phyloP scores from a whole-genome alignment of 2,329 filamentous ascomycete genomes.

The Mycogone perniciosa region DNA sequence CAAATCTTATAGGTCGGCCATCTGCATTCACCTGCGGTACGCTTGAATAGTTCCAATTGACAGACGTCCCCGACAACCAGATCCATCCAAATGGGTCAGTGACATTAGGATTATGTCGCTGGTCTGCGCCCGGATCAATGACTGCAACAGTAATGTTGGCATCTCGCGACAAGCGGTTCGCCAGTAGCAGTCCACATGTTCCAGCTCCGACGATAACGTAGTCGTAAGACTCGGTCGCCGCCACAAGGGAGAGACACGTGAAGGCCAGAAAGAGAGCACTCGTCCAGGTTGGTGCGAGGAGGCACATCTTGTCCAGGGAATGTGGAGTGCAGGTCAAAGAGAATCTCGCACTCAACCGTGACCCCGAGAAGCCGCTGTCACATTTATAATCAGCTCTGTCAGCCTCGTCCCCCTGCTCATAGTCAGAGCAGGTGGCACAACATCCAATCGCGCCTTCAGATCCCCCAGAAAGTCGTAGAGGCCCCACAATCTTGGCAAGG shows the following conservation, averaged over 20 bases:
- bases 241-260: not conserved
- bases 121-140: conserved; percentile 20
- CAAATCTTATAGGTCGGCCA: conserved; percentile 28
- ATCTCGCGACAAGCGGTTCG: conserved; percentile 20
- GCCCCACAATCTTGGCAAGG: too few species aligned
- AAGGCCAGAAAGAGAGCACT: too few species aligned
- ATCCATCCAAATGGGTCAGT: conserved; percentile 19
- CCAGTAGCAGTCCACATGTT: conserved; percentile 24
- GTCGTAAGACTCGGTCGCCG: conserved; percentile 19
- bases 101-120: conserved; percentile 13
- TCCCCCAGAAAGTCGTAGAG: too few species aligned
- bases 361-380: too few species aligned
- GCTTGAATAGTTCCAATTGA: conserved; percentile 31
- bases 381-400: too few species aligned
- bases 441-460: too few species aligned
- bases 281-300: too few species aligned
- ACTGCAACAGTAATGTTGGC: conserved; percentile 18
- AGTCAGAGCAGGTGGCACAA: too few species aligned
- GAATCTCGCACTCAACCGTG: too few species aligned
- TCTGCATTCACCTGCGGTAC: conserved; percentile 24
- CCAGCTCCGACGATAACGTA: conserved; percentile 23
- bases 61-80: conserved; percentile 19
- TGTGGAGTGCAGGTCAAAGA: too few species aligned
- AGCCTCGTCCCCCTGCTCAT: too few species aligned
- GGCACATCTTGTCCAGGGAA: too few species aligned